Percentiles rank a stretch among this genome's conserved stretches.
phyloP scores from a whole-genome alignment of 2,329 filamentous ascomycete genomes.

The Neonectria faginata region DNA sequence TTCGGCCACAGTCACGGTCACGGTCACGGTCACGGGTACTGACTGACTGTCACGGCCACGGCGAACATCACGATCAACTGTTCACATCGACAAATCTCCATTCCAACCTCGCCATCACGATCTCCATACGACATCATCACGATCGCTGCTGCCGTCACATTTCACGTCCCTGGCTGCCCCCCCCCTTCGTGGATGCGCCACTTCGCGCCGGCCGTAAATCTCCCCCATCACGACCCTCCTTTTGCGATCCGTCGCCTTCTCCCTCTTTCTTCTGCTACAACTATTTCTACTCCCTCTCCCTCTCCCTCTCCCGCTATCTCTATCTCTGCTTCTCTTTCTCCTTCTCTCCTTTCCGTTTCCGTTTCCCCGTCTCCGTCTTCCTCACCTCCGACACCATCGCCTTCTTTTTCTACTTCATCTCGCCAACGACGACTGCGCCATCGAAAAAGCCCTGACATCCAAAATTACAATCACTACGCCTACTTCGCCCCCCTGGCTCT shows the following conservation, averaged over 20 bases:
- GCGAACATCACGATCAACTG: not conserved
- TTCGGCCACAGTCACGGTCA: not conserved
- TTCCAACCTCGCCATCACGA: not conserved
- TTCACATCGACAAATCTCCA: not conserved
- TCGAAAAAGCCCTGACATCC: conserved; percentile 25
- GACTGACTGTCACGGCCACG: too few species aligned
- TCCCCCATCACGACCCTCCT: conserved; percentile 28
- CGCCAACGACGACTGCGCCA: conserved; percentile 29
- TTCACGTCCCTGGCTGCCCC: not conserved
- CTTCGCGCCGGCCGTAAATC: conserved; percentile 29
- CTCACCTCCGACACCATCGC: conserved; percentile 8
- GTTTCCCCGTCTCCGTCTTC: conserved; percentile 9
- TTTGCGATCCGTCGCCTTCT: conserved; percentile 20
- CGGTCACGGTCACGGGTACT: not conserved
- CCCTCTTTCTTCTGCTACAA: conserved; percentile 14
- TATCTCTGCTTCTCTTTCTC: conserved; percentile 25
- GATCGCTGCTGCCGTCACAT: conserved; percentile 15
- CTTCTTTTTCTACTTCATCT: conserved; percentile 18
- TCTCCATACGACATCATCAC: not conserved
- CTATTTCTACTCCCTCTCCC: conserved; percentile 26
- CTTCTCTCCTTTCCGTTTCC: not conserved
- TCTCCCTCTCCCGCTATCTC: conserved; percentile 12
- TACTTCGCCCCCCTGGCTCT: conserved; percentile 35
- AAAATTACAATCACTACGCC: conserved; percentile 29
- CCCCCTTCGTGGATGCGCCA: conserved; percentile 29